These are phyloP conservation scores for Venturia aucupariae DNA, from an alignment of 2,329 filamentous ascomycete species.

Conservation along the genomic window DNA sequence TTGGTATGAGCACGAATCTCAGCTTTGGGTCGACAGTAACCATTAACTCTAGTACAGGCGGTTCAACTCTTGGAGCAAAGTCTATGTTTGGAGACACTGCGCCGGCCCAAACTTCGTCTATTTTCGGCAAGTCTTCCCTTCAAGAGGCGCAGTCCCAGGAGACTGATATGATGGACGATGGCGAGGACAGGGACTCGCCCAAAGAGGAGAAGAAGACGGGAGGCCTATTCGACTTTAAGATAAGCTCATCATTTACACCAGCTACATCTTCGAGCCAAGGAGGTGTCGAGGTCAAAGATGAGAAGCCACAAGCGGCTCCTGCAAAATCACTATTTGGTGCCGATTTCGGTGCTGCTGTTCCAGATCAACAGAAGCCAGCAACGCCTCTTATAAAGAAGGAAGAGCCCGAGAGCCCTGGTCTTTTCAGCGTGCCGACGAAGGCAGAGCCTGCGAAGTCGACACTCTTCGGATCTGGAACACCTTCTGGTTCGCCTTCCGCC, in stretches of 20 bases:
- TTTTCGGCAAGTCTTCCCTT: conserved; percentile 22
- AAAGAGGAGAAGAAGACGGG: conserved; percentile 21
- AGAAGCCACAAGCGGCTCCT: conserved; percentile 27
- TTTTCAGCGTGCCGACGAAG: conserved; percentile 10
- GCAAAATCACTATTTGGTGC: conserved; percentile 50
- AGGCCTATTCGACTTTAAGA: conserved; percentile 48
- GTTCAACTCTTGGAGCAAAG: conserved; percentile 17
- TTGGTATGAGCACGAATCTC: conserved; percentile 20
- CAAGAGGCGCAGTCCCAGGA: conserved; percentile 20
- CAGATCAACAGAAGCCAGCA: conserved; percentile 7
- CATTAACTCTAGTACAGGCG: conserved; percentile 25
- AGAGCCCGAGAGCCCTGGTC: neutral
- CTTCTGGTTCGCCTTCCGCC: neutral
- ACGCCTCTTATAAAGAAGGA: conserved; percentile 15
- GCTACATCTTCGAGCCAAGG: conserved; percentile 55
- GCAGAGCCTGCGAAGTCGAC: conserved; percentile 7
- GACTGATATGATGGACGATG: conserved; percentile 23
- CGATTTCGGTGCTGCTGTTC: conserved; percentile 50
- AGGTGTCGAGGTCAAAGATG: conserved; percentile 4
- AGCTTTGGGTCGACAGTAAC: conserved; percentile 29
- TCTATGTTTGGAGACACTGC: conserved; percentile 22
- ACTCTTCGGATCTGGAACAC: conserved; percentile 1
- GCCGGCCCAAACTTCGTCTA: conserved; percentile 13
- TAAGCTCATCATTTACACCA: conserved; percentile 58
- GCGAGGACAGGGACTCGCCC: conserved; percentile 25